Conservation (phyloP, 257 asterid species). For the Nicotiana tomentosiformis region DNA sequence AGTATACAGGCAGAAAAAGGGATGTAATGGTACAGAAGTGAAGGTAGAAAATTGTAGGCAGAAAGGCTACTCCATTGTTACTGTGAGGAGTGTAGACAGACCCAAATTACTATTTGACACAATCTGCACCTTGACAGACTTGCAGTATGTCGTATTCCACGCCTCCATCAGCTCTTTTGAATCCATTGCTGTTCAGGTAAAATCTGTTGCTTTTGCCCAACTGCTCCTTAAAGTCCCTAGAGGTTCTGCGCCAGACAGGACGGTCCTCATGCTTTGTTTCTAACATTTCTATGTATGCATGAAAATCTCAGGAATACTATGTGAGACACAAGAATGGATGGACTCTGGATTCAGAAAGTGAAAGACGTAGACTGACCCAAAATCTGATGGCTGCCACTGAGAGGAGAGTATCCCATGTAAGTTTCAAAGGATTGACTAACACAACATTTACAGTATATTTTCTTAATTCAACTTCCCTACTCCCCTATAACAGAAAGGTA, state of each 20-base stretch:
- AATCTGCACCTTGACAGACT: conserved; percentile 64
- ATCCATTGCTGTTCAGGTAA: conserved; percentile 73
- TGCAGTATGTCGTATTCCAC: conserved; percentile 62
- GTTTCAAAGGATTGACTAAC: conserved; percentile 6
- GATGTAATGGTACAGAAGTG: conserved; percentile 52
- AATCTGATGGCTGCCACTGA: conserved; percentile 79
- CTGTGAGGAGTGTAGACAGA: conserved; percentile 60
- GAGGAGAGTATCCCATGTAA: conserved; percentile 65
- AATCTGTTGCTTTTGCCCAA: neutral
- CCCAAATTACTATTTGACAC: conserved; percentile 78
- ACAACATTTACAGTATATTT: neutral
- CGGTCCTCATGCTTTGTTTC: neutral
- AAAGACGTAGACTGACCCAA: conserved; percentile 42
- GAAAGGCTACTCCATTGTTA: conserved; percentile 52
- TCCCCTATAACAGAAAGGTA: neutral
- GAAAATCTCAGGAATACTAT: conserved; percentile 57
- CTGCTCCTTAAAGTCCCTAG: neutral
- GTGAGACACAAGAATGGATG: conserved; percentile 50
- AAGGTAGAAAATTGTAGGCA: conserved; percentile 47
- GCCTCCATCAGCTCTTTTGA: conserved; percentile 72
- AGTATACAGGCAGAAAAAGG: conserved; percentile 20
- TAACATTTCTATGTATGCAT: neutral
- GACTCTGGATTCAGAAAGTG: conserved; percentile 41
- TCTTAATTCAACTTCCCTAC: neutral
- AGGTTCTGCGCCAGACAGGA: neutral